Evolutionary conservation across 768 basidiomycete genomes (phyloP).

Genomic region (Lactifluus pinguis): DNA sequence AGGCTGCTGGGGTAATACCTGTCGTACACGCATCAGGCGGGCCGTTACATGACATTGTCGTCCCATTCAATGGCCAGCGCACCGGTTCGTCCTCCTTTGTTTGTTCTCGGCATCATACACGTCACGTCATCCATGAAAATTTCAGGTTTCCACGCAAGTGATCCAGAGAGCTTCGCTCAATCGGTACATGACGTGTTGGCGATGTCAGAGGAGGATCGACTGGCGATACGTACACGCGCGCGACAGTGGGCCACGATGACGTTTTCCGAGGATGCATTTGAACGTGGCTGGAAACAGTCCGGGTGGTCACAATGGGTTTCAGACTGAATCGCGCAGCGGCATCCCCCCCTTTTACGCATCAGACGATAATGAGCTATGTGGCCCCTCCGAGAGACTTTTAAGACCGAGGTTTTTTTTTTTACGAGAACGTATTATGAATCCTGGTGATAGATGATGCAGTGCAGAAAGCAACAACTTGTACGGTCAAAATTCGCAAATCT

Average conservation of each 20-base stretch:
- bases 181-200: conserved; percentile 56
- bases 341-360: neutral
- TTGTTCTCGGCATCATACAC: neutral
- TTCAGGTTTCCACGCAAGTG: conserved; percentile 74
- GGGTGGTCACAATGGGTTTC: conserved; percentile 40
- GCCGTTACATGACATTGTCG: conserved; percentile 83
- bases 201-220: conserved; percentile 43
- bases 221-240: conserved; percentile 59
- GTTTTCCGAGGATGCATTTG: conserved; percentile 75
- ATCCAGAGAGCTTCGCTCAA: conserved; percentile 54
- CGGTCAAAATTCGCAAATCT: too few relatives aligned
- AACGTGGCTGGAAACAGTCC: conserved; percentile 61
- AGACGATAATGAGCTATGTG: neutral
- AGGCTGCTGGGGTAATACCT: conserved; percentile 93
- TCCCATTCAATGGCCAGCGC: conserved; percentile 58
- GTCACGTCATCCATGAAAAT: neutral
- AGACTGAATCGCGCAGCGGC: neutral
- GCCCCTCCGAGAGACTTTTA: too few relatives aligned
- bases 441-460: neutral
- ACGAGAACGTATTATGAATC: neutral
- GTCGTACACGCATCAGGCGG: conserved; percentile 91
- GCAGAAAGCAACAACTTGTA: too few relatives aligned
- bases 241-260: conserved; percentile 59
- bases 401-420: neutral
- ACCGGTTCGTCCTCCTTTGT: conserved; percentile 41